Evolutionary conservation across 192 early-diverging fungal species (phyloP).

Genomic region (Podila verticillata): DNA sequence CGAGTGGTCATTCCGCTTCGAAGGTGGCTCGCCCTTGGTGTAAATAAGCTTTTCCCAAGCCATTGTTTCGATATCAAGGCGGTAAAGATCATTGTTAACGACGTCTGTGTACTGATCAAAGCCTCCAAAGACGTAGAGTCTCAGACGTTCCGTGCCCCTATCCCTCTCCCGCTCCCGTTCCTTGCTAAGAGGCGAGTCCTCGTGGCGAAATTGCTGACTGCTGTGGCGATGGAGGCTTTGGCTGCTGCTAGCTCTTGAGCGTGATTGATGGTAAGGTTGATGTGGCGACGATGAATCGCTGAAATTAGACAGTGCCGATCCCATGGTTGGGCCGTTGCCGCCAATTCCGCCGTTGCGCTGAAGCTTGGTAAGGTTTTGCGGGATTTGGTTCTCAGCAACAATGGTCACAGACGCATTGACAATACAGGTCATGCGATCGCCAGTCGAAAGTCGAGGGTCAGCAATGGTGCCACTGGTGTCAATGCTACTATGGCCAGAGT

Average conservation of each 20-base stretch:
- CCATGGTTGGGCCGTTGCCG: background rate
- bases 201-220: conserved; percentile 15
- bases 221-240: conserved; percentile 23
- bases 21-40: conserved; percentile 60
- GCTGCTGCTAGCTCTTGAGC: conserved; percentile 12
- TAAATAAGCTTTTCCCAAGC: conserved; percentile 64
- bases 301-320: background rate
- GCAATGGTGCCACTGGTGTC: conserved; percentile 6
- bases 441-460: conserved; percentile 34
- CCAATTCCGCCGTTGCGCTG: background rate
- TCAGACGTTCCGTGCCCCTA: conserved; percentile 21
- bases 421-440: conserved; percentile 51
- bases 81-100: conserved; percentile 71
- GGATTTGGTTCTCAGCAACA: conserved; percentile 7
- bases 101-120: conserved; percentile 75
- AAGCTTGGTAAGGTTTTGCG: background rate
- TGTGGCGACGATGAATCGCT: background rate
- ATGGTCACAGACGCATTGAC: conserved; percentile 49
- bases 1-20: conserved; percentile 70
- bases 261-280: background rate
- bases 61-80: conserved; percentile 55
- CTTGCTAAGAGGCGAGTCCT: background rate
- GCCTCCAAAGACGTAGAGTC: conserved; percentile 67
- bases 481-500: background rate
- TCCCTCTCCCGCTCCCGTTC: conserved; percentile 5